Evolutionary conservation across 306 rosid genomes (phyloP).

Genomic region (Notholithocarpus densiflorus): DNA sequence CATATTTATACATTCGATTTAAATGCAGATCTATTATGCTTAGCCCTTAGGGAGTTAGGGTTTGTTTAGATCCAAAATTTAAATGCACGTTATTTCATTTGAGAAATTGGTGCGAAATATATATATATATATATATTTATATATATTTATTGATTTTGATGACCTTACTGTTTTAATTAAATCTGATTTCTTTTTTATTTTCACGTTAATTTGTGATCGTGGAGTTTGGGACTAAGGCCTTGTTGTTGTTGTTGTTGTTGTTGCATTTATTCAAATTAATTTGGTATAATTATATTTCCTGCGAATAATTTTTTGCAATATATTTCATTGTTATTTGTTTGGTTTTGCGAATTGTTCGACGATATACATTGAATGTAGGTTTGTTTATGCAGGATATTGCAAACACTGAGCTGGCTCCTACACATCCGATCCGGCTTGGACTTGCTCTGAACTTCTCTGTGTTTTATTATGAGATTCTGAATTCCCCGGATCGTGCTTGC

Average conservation of each 20-base stretch:
- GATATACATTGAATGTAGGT: background rate
- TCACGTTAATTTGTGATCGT: too few species aligned
- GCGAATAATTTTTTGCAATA: background rate
- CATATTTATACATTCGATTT: background rate
- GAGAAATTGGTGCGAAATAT: background rate
- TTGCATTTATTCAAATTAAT: background rate
- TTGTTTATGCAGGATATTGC: constrained; percentile 74
- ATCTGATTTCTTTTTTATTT: too few species aligned
- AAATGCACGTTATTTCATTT: background rate
- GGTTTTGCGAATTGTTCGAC: background rate
- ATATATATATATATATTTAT: too few species aligned
- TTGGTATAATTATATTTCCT: background rate
- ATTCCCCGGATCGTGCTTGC: constrained; percentile 99
- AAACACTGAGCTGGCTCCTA: constrained; percentile 81
- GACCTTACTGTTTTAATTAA: background rate
- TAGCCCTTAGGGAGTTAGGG: background rate
- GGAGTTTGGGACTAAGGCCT: background rate
- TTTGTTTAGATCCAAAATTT: background rate
- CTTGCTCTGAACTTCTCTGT: constrained; percentile 96
- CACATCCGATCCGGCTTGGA: constrained; percentile 97
- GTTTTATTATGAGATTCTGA: constrained; percentile 92
- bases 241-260: background rate
- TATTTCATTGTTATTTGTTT: background rate
- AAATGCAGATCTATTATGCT: background rate
- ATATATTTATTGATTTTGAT: background rate